Conservation (phyloP, 768 basidiomycete genomes). For the Termitomyces sp. region DNA sequence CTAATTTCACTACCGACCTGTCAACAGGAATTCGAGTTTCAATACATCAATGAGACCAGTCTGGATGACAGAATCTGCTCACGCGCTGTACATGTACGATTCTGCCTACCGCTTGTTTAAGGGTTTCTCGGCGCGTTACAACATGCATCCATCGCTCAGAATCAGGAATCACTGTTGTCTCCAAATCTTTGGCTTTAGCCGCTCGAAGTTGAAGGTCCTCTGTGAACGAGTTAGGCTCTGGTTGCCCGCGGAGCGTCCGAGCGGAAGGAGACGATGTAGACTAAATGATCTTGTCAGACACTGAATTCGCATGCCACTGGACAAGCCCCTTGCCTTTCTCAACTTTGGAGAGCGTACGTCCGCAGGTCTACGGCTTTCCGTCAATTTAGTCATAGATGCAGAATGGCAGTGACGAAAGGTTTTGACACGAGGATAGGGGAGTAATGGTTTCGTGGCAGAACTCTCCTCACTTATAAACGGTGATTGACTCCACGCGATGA, state of each 20-base stretch:
- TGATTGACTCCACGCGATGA: conserved; percentile 3
- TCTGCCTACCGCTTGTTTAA: conserved; percentile 24
- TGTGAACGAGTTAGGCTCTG: conserved; percentile 3
- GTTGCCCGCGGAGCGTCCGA: neutral
- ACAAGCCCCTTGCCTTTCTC: conserved; percentile 19
- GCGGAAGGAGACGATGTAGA: conserved; percentile 22
- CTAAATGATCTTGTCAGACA: conserved; percentile 10
- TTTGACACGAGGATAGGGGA: conserved; percentile 6
- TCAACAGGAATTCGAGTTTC: neutral
- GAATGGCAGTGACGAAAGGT: neutral
- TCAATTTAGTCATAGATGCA: conserved; percentile 1
- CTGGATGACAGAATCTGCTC: neutral
- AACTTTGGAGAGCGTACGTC: conserved; percentile 14
- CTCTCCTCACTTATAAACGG: conserved; percentile 5
- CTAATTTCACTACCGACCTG: conserved; percentile 2
- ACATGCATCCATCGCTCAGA: conserved; percentile 28
- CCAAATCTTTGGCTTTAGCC: conserved; percentile 7
- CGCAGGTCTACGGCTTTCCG: neutral
- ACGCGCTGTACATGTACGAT: conserved; percentile 21
- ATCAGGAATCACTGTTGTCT: neutral
- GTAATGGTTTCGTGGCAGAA: conserved; percentile 1
- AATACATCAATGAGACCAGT: neutral
- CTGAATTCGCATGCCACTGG: neutral
- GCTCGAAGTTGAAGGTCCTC: conserved; percentile 12
- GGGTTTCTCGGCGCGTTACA: conserved; percentile 25